These are phyloP conservation scores for Colletotrichum magnum DNA, from an alignment of 2,329 filamentous ascomycete species.

Conservation along the genomic window DNA sequence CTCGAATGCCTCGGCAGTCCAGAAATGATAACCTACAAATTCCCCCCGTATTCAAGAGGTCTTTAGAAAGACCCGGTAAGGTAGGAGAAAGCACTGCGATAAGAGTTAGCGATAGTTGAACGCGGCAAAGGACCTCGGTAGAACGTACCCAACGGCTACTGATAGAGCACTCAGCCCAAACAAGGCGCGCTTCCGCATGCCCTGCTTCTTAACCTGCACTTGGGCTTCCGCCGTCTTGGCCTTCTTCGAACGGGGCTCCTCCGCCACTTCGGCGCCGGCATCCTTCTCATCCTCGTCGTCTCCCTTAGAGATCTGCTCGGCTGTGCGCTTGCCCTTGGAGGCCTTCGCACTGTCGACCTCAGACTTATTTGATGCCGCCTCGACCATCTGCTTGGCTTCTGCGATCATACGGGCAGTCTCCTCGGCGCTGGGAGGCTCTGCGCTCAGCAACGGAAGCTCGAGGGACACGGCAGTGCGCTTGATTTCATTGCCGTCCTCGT, in stretches of 20 bases:
- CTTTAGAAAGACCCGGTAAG: slow-evolving; percentile 65
- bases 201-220: slow-evolving; percentile 85
- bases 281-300: slow-evolving; percentile 67
- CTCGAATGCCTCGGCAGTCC: slow-evolving; percentile 16
- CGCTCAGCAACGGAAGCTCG: slow-evolving; percentile 74
- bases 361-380: slow-evolving; percentile 68
- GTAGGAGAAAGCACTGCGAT: slow-evolving; percentile 62
- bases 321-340: slow-evolving; percentile 78
- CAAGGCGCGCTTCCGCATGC: slow-evolving; percentile 86
- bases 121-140: background rate
- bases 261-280: slow-evolving; percentile 52
- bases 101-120: slow-evolving; percentile 35
- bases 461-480: slow-evolving; percentile 82
- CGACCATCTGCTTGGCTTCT: slow-evolving; percentile 90
- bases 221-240: slow-evolving; percentile 74
- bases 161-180: slow-evolving; percentile 85
- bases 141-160: slow-evolving; percentile 83
- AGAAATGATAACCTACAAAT: background rate
- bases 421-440: slow-evolving; percentile 80
- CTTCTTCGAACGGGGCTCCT: slow-evolving; percentile 77
- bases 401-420: slow-evolving; percentile 88
- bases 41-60: background rate
- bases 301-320: slow-evolving; percentile 78
- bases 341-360: slow-evolving; percentile 55
- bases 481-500: slow-evolving; percentile 72